Conservation (phyloP, 2,329 filamentous ascomycete species). For the Xylariaceae sp. region DNA sequence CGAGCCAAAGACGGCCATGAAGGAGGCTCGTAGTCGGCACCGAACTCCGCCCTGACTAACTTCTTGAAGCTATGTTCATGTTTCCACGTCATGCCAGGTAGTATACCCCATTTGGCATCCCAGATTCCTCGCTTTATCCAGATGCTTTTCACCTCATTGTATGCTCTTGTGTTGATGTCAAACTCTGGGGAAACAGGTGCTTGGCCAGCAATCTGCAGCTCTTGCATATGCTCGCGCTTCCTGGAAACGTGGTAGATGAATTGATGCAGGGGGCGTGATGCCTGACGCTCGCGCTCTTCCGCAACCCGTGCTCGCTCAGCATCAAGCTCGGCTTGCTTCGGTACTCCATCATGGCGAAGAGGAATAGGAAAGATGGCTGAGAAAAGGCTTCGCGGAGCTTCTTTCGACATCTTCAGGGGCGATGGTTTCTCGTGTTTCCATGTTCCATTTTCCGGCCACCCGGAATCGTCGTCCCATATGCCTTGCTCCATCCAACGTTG, state of each 20-base stretch:
- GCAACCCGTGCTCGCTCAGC: background rate
- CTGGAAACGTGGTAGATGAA: conserved; percentile 12
- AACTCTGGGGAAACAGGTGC: background rate
- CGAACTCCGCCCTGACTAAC: background rate
- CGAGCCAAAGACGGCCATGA: background rate
- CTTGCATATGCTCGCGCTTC: conserved; percentile 6
- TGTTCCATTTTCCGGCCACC: background rate
- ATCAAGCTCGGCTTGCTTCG: background rate
- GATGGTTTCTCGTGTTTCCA: conserved; percentile 18
- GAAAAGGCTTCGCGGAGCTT: too few relatives aligned
- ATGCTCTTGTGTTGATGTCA: conserved; percentile 13
- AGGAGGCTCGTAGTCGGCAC: background rate
- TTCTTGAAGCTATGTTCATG: conserved; percentile 8
- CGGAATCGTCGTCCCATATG: conserved; percentile 19
- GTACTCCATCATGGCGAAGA: too few relatives aligned
- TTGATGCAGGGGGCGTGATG: conserved; percentile 13
- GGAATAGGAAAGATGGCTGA: too few relatives aligned
- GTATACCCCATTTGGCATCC: conserved; percentile 12
- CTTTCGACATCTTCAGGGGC: background rate
- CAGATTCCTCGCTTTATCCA: conserved; percentile 12
- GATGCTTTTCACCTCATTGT: conserved; percentile 2
- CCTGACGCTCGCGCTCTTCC: conserved; percentile 9
- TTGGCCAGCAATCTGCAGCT: background rate
- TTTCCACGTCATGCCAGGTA: conserved; percentile 17
- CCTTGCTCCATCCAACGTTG: conserved; percentile 20